Base-by-base conservation (phyloP, 2,329 filamentous ascomycete species). In the Diplodia sapinea region DNA sequence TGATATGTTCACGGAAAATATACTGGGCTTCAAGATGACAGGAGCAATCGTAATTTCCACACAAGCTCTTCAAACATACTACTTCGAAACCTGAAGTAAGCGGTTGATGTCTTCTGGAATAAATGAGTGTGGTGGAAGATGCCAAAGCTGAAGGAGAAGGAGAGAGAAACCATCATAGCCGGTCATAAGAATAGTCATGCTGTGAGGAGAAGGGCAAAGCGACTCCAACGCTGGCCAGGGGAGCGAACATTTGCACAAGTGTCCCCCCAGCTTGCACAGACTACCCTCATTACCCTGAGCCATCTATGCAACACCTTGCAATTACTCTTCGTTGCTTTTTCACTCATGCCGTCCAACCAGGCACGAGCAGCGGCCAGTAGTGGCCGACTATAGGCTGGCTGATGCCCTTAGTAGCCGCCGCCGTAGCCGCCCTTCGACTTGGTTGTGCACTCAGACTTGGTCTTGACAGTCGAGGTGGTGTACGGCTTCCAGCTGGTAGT, bases 381-480 rank as follows among this genome's bases (percentile, higher is more conserved):
- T 3, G 31, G 8, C 26, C 15, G 17, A 36, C 9, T 31, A 1
- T 6, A 52, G 4, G 23, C 50, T 26, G 26, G 49, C n/a, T 26
- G 11, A 13, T n/a, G 20, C 47, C 43, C 33, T 62, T 67, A 67
- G 20, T 31, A 67, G 31, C 54, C 52, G 31, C 66, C 66, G 13
- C 66, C 66, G 13, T 64, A 67, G 55, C 56, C 65, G 54, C 56
- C 65, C 29, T 38, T 31, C n/a, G 55, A 62, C 56, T 71, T 70
- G 43, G 73, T 73, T 13, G 66, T 61, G 71, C 74, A 75, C 12
- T 69, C 55, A 0, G 69, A 70, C 61, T 70, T 71, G 1, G 72
- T 74, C 54, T 71, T 71, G n/a, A 71, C 69, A 4, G 55, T 43
- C 1, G 69, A 66, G 26, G 70, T 70, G 2, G 73, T 75, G 43